Evolutionary conservation across 1,284 basidiomycete genomes (phyloP), one percentile per base, ranked within the genome.

Genomic region (Cutaneotrichosporon sp.): DNA sequence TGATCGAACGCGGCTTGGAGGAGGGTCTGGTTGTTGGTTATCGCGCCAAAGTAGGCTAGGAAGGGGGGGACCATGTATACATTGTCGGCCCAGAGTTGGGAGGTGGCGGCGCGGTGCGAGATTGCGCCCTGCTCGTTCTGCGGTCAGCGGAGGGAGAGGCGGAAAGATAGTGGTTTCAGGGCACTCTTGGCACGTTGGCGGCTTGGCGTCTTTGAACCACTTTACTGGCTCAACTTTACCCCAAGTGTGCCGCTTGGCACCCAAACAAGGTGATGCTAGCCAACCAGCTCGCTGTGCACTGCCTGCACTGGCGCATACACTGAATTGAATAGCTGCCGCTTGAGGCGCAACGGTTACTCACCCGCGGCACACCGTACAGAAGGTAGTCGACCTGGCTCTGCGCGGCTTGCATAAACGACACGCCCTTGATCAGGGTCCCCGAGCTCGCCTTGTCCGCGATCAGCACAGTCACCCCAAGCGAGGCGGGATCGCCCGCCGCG

Each of bases 31-130:
- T 96, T 93, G 34, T 81, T 74, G 0, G 86, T 87, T 31, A 87
- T 71, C 38, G 88, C 87, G 34, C 90, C 95, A 76, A 92, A 95
- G 79, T 90, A 93, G 0, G 94, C 92, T 10, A 97, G 80, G 80
- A 95, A 97, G 0, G 94, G 94, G 0, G 94, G 85, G 5, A 84
- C 86, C 86, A 88, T 88, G 73, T 84, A 87, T 0, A 86, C 79
- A 66, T 77, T 82, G 72, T 88, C 86, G 26, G 85, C 81, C 86
- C 86, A 81, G 21, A 77, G 70, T 65, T 87, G 76, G 21, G 65
- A 62, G 56, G 76, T 69, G 53, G 74, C 68, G 16, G 65, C 67
- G 32, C 78, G 73, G 68, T 95, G 92, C 2, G 90, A 92, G 38
- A 95, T 87, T 0, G 92, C 92, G 1, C 92, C 92, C 67, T 90